Evolutionary conservation across 2,329 filamentous ascomycete genomes (phyloP), one percentile per base, ranked within the genome.

Genomic region (Elsinoe necatrix): DNA sequence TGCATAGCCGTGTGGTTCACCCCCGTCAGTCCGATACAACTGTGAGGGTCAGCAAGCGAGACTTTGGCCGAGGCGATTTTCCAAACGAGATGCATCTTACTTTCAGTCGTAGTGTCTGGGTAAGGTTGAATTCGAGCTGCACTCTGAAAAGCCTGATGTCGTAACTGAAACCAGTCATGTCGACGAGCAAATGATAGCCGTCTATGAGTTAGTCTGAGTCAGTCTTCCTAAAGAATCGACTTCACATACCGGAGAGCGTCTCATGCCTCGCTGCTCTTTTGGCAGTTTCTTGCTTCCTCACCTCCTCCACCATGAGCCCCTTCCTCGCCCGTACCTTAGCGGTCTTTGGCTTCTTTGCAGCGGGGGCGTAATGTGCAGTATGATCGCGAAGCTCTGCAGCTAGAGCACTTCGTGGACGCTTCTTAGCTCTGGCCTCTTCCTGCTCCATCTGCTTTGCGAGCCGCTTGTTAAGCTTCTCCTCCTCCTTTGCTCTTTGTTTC

Each of bases 171-270:
- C 77, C 79, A 0, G 77, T 78, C 2, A 64, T 56, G 66, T 93
- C 87, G 16, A 69, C 71, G 68, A 86, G 89, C 59, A 87, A 68
- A 59, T 82, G 82, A 64, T 83, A 81, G n/a, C 81, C 72, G 31
- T 75, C 83, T 85, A 57, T 47, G 29, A 57, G 41, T 35, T 27
- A 52, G 48, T 29, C n/a, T 34, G 18, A 18, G 54, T 58, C 35
- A 63, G 57, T 34, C 31, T 48, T 34, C 14, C 57, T 39, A n/a
- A 7, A 25, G 16, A 18, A 14, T 9, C 3, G 23, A 18, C 12
- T 4, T 2, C 55, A 69, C 72, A 61, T 68, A 75, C 73, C 62
- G 12, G 61, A 62, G 42, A 69, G 62, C 16, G 65, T 54, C 42
- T 66, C 64, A 21, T 64, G 61, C 52, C 59, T 65, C 7, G 62